Percentiles rank a stretch among this genome's conserved stretches.
Conservation (phyloP, 1,139 yeast species). For the Debaryomycetaceae sp. region DNA sequence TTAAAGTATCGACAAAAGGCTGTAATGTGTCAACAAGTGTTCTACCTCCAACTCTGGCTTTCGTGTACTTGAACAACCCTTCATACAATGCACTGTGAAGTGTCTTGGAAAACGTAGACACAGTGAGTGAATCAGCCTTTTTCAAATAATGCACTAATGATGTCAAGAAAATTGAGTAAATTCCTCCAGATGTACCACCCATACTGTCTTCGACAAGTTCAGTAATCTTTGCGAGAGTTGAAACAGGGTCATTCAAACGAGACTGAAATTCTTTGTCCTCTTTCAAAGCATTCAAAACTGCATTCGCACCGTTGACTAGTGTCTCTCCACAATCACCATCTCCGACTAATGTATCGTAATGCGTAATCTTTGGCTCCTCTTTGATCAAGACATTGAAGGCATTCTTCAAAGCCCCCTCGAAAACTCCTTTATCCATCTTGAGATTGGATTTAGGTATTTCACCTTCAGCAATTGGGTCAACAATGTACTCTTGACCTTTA, state of each 20-base stretch:
- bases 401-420: constrained; percentile 34
- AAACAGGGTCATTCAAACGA: constrained; percentile 36
- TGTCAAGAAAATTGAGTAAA: constrained; percentile 75
- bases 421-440: constrained; percentile 36
- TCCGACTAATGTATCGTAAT: constrained; percentile 85
- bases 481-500: constrained; percentile 13
- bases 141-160: constrained; percentile 35
- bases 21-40: constrained; percentile 84
- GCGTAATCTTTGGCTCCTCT: constrained; percentile 78
- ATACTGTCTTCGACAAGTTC: constrained; percentile 80
- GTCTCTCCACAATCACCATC: constrained; percentile 98
- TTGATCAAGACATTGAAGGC: constrained; percentile 51
- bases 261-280: constrained; percentile 27
- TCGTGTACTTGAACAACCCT: constrained; percentile 66
- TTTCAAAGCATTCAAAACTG: constrained; percentile 54
- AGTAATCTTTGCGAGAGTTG: constrained; percentile 52
- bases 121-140: constrained; percentile 31
- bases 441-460: constrained; percentile 28
- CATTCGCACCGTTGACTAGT: constrained; percentile 75
- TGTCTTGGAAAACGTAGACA: constrained; percentile 26
- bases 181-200: constrained; percentile 98
- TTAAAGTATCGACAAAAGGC: constrained; percentile 72
- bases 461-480: constrained; percentile 30
- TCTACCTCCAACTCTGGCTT: constrained; percentile 87
- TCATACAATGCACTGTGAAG: constrained; percentile 36